Base-by-base conservation (phyloP, 1,139 yeast genomes). In the Magnusiomyces sp. region DNA sequence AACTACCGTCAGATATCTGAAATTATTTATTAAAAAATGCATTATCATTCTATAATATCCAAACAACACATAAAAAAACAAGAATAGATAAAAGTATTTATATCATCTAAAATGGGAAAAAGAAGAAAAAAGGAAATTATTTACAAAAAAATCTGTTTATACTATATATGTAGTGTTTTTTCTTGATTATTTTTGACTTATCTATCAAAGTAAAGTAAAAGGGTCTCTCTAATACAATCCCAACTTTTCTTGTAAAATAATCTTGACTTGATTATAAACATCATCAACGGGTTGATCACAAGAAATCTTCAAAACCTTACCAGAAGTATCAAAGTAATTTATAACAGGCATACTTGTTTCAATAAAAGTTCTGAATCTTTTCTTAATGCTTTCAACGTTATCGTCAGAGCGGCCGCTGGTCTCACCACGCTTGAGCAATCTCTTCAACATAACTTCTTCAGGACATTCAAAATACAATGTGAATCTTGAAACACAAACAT, bases 311-410 rank as follows among this genome's bases (percentile, higher is more conserved):
- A 89, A 83, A 14, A 92, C 97, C 65, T 80, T 85, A 50, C 76
- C 80, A 58, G 83, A 83, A 59, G 78, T 73, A 36, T 79, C 90
- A 62, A 80, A 92, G 68, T 88, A 80, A 51, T 89, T 85, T 43
- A 92, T 88, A 11, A 92, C 98, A 1, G 98, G 98, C 89, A 85
- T 84, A 55, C 95, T 83, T 5, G 97, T 89, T 45, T 89, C 95
- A 50, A 82, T 66, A 64, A 92, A 92, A 13, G 92, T 84, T 58
- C 72, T 76, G 73, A 92, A 92, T 67, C 98, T 78, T 72, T 92
- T 90, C 62, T 75, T 82, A 65, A 92, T 90, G 59, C 92, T 81
- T 62, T 90, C 97, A 52, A 83, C 76, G 68, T 92, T 92, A 65
- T 92, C 98, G 67, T 92, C 98, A 33, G 86, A 68, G 65, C 98